A percentile compares a stretch with the other conserved stretches of the same genome.
phyloP scores from a whole-genome alignment of 805 yeast genomes.

The Kluyveromyces starmeri region DNA sequence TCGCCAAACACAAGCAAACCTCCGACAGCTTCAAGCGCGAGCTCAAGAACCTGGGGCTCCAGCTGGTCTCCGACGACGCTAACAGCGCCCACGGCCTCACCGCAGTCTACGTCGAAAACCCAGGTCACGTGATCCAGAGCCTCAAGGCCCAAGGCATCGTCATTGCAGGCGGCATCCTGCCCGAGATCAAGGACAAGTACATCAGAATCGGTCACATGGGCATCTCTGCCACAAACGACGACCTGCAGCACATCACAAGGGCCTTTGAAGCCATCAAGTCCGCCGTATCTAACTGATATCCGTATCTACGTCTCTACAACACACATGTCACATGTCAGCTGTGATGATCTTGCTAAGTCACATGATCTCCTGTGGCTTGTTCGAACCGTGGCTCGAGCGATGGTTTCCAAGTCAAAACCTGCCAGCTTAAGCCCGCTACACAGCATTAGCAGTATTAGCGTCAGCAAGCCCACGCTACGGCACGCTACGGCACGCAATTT shows the following conservation, averaged over 20 bases:
- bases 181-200: conserved; percentile 68
- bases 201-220: conserved; percentile 98
- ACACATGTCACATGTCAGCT: no score
- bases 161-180: conserved; percentile 86
- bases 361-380: no score
- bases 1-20: conserved; percentile 51
- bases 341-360: no score
- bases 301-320: no score
- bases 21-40: conserved; percentile 58
- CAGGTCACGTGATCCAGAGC: conserved; percentile 50
- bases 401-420: no score
- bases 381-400: no score
- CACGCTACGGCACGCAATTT: no score
- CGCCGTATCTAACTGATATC: no score
- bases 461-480: no score
- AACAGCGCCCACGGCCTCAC: conserved; percentile 84
- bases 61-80: conserved; percentile 38
- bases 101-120: conserved; percentile 66
- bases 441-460: no score
- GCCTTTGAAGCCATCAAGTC: conserved; percentile 40
- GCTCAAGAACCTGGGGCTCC: conserved; percentile 51
- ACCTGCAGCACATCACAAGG: conserved; percentile 44
- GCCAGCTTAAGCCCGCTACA: no score
- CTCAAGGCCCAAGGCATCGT: conserved; percentile 59
- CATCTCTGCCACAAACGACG: conserved; percentile 51